A percentile compares a stretch with the other conserved stretches of the same genome.
These are phyloP conservation scores for Smittium mucronatum DNA, from an alignment of 371 early-diverging fungal genomes.

Conservation along the genomic window DNA sequence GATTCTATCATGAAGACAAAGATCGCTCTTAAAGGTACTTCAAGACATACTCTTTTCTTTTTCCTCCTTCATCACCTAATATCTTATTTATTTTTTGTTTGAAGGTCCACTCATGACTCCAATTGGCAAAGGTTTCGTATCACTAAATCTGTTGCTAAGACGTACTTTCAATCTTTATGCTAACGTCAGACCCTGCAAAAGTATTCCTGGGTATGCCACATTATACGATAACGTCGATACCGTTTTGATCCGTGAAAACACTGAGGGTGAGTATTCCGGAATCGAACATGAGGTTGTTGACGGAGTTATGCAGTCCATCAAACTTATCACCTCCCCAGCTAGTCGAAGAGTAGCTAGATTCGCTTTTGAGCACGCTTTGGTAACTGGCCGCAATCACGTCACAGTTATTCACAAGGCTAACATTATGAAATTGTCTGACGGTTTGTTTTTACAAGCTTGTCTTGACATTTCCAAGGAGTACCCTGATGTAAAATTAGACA, in stretches of 20 bases:
- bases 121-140: slow-evolving; percentile 96
- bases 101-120: slow-evolving; percentile 82
- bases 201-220: slow-evolving; percentile 88
- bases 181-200: slow-evolving; percentile 94
- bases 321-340: slow-evolving; percentile 92
- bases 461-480: slow-evolving; percentile 81
- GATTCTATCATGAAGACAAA: slow-evolving; percentile 85
- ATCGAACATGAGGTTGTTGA: slow-evolving; percentile 93
- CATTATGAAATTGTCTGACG: slow-evolving; percentile 92
- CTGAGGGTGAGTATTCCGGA: slow-evolving; percentile 97
- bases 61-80: no score
- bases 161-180: slow-evolving; percentile 95
- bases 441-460: slow-evolving; percentile 89
- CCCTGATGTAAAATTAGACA: slow-evolving; percentile 85
- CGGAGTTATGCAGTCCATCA: slow-evolving; percentile 96
- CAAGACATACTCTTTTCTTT: slow-evolving; percentile 30
- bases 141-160: slow-evolving; percentile 93
- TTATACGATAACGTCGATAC: slow-evolving; percentile 93
- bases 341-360: slow-evolving; percentile 84
- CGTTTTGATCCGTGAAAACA: slow-evolving; percentile 97
- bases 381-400: slow-evolving; percentile 80
- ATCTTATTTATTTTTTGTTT: neutral
- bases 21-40: slow-evolving; percentile 80
- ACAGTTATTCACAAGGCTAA: slow-evolving; percentile 96
- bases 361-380: slow-evolving; percentile 88